Evolutionary conservation across 768 basidiomycete genomes (phyloP).

Genomic region (Phlebiopsis flavidoalba): DNA sequence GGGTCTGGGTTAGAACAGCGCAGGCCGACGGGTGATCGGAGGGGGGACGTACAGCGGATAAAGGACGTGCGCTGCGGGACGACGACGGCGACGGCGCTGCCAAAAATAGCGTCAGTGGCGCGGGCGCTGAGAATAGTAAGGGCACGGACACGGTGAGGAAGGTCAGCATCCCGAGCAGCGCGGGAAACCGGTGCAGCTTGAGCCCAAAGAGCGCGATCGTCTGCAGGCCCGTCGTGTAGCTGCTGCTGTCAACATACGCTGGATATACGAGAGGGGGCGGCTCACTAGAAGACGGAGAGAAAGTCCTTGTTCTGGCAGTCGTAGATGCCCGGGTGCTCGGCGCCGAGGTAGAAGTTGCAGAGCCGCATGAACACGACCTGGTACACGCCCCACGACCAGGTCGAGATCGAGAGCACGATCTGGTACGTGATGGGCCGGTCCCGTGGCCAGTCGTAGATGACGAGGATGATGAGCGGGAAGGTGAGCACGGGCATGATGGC

Average conservation of each 20-base stretch:
- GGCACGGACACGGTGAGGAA: conserved; percentile 52
- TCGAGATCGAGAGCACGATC: conserved; percentile 46
- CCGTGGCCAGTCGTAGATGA: conserved; percentile 70
- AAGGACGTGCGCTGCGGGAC: conserved; percentile 1
- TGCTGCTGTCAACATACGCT: neutral
- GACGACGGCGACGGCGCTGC: neutral
- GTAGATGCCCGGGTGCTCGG: conserved; percentile 11
- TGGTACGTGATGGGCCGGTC: conserved; percentile 59
- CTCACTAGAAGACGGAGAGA: conserved; percentile 32
- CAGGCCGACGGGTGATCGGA: neutral
- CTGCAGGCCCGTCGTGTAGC: conserved; percentile 37
- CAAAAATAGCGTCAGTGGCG: neutral
- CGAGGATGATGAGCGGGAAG: conserved; percentile 57
- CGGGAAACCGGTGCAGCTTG: conserved; percentile 61
- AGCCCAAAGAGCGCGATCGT: conserved; percentile 71
- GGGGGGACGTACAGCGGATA: conserved; percentile 2
- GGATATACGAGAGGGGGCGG: neutral
- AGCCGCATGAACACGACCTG: conserved; percentile 44
- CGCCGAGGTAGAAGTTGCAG: conserved; percentile 5
- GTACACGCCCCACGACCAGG: conserved; percentile 65
- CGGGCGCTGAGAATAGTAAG: neutral
- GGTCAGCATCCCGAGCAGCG: conserved; percentile 47
- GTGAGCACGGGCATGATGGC: conserved; percentile 56
- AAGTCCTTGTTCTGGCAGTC: conserved; percentile 40
- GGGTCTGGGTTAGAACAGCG: neutral